A percentile compares a stretch with the other conserved stretches of the same genome.
phyloP scores from a whole-genome alignment of 495 filamentous ascomycete genomes.

The Rusavskia elegans region DNA sequence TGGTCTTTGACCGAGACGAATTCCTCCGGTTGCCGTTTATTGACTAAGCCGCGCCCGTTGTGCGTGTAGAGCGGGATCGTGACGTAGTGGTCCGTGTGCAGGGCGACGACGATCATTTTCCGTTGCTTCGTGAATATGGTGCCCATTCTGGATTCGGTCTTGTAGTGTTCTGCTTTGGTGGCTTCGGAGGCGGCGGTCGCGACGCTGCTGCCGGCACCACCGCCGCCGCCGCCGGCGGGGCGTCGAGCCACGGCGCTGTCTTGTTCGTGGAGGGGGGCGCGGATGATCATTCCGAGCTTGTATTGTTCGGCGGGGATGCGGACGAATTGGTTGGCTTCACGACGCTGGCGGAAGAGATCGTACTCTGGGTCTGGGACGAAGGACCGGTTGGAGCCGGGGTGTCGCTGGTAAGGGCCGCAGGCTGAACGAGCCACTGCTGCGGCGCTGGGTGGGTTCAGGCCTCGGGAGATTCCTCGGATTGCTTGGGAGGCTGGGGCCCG shows the following conservation, averaged over 20 bases:
- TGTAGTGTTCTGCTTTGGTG: background rate
- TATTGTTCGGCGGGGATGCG: background rate
- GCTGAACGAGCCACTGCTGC: background rate
- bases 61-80: conserved; percentile 13
- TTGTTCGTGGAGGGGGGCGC: conserved; percentile 10
- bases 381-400: background rate
- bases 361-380: background rate
- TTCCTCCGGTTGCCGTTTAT: conserved; percentile 5
- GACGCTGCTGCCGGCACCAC: background rate
- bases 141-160: background rate
- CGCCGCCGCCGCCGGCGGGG: background rate
- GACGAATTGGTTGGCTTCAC: background rate
- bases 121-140: conserved; percentile 10
- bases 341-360: background rate
- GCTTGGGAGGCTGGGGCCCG: background rate
- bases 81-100: conserved; percentile 6
- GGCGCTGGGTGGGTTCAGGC: background rate
- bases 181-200: background rate
- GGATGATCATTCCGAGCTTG: conserved; percentile 8
- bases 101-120: conserved; percentile 11
- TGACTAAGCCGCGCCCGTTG: conserved; percentile 6
- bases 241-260: background rate
- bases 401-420: background rate
- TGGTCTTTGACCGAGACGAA: conserved; percentile 10
- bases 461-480: background rate